Evolutionary conservation across 176 grass and related monocot genomes (phyloP).

Genomic region (Oryza rufipogon): DNA sequence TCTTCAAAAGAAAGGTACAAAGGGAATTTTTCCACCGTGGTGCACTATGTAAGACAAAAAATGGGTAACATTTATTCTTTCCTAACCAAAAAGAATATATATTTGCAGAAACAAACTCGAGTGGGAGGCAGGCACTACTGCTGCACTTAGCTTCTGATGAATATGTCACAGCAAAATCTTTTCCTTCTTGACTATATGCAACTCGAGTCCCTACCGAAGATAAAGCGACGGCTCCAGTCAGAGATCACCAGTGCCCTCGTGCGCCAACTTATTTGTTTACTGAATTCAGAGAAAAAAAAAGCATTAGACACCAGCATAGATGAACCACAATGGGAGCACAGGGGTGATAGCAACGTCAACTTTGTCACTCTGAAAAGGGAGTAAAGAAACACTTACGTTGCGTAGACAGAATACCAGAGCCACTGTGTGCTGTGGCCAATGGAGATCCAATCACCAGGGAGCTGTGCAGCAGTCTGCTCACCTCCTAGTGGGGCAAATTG

Average conservation of each 20-base stretch:
- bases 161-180: slow-evolving; percentile 42
- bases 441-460: slow-evolving; percentile 92
- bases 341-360: slow-evolving; percentile 4
- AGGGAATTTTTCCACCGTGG: slow-evolving; percentile 42
- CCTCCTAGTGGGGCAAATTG: slow-evolving; percentile 96
- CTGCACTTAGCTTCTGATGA: slow-evolving; percentile 36
- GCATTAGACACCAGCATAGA: slow-evolving; percentile 10
- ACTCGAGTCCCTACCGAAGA: slow-evolving; percentile 96
- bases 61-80: slow-evolving; percentile 52
- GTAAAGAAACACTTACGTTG: slow-evolving; percentile 62
- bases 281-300: slow-evolving; percentile 37
- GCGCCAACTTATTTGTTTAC: slow-evolving; percentile 96
- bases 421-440: slow-evolving; percentile 91
- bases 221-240: slow-evolving; percentile 74
- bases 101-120: slow-evolving; percentile 27
- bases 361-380: slow-evolving; percentile 13
- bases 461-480: slow-evolving; percentile 91
- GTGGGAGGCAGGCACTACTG: slow-evolving; percentile 37
- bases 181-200: slow-evolving; percentile 63
- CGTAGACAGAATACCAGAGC: slow-evolving; percentile 97
- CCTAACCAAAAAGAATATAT: slow-evolving; percentile 37
- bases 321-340: slow-evolving; percentile 8
- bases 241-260: slow-evolving; percentile 86
- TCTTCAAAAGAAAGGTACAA: slow-evolving; percentile 27
- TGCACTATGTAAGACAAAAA: slow-evolving; percentile 50